Conservation (phyloP, 2,329 filamentous ascomycete genomes). For the Chrysosphaeria jannelii region DNA sequence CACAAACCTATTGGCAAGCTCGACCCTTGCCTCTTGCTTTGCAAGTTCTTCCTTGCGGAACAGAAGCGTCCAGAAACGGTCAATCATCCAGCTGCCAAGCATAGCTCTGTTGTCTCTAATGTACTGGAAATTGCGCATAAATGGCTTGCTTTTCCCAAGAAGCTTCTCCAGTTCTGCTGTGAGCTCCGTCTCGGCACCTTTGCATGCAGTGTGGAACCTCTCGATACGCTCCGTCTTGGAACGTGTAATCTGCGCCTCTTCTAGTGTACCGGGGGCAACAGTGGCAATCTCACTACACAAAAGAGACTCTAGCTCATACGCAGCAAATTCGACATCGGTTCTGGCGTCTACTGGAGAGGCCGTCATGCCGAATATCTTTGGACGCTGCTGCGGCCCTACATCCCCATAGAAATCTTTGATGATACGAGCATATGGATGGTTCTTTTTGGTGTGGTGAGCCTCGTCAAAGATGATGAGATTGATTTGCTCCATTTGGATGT, state of each 20-base stretch:
- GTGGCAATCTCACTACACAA: conserved; percentile 68
- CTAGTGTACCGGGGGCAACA: conserved; percentile 21
- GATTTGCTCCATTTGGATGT: conserved; percentile 52
- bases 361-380: conserved; percentile 84
- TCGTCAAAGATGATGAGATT: conserved; percentile 89
- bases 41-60: conserved; percentile 29
- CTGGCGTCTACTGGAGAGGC: conserved; percentile 78
- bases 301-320: conserved; percentile 41
- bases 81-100: conserved; percentile 61
- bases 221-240: conserved; percentile 26
- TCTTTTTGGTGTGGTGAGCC: conserved; percentile 84
- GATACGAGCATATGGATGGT: conserved; percentile 69
- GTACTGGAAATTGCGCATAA: conserved; percentile 27
- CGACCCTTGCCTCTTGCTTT: conserved; percentile 28
- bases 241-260: conserved; percentile 23
- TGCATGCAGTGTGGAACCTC: conserved; percentile 18
- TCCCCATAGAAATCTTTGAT: conserved; percentile 57
- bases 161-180: conserved; percentile 21
- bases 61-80: conserved; percentile 47
- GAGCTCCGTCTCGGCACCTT: conserved; percentile 31
- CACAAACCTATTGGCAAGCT: too few relatives aligned
- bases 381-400: conserved; percentile 17
- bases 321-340: conserved; percentile 38
- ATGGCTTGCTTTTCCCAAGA: conserved; percentile 12
- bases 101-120: conserved; percentile 28